phyloP scores from a whole-genome alignment of 2,329 filamentous ascomycete genomes.

The Pyricularia pennisetigena region DNA sequence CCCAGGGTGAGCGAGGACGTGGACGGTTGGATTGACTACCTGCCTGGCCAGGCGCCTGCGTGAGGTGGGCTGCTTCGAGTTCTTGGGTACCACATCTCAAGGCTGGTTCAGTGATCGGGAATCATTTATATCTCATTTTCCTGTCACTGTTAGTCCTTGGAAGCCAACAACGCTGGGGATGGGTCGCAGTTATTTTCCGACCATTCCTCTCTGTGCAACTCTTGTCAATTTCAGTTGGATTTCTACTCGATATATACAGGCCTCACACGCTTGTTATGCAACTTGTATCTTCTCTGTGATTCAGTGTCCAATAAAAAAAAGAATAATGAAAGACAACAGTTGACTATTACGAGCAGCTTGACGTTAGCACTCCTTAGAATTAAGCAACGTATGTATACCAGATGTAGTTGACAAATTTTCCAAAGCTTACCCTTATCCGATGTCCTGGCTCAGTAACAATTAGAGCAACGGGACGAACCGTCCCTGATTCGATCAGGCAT shows the following conservation, averaged over 20 bases:
- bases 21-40: conserved; percentile 16
- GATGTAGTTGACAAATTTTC: not conserved
- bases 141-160: not conserved
- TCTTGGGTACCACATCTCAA: too few relatives aligned
- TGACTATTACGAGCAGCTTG: not conserved
- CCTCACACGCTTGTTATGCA: not conserved
- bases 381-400: not conserved
- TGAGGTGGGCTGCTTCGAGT: not conserved
- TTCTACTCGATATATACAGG: not conserved
- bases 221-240: not conserved
- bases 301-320: not conserved
- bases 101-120: not conserved
- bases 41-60: conserved; percentile 7
- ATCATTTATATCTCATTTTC: not conserved
- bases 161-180: not conserved
- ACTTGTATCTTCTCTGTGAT: not conserved
- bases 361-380: not conserved
- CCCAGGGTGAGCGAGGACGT: conserved; percentile 19
- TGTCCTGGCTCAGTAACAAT: not conserved
- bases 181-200: not conserved
- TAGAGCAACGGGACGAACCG: not conserved
- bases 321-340: not conserved
- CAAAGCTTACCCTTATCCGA: not conserved
- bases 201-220: not conserved
- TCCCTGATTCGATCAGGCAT: not conserved